phyloP scores from a whole-genome alignment of 257 asterid genomes.

The Gentiana macrophylla region DNA sequence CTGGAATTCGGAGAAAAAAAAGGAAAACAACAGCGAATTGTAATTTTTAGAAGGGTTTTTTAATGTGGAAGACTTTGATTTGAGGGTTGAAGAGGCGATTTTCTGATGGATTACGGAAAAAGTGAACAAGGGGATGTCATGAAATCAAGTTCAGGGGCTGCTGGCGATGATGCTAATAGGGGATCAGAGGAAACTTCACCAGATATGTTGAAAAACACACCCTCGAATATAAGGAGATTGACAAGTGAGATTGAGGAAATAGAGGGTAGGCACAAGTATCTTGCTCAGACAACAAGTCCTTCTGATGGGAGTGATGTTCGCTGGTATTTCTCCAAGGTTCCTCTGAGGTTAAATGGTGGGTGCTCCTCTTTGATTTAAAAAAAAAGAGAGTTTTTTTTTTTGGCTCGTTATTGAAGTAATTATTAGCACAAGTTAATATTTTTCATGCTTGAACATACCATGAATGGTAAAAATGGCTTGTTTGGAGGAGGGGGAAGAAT shows the following conservation, averaged over 20 bases:
- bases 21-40: no score
- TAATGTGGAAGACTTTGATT: no score
- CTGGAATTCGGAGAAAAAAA: no score
- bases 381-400: no score
- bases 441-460: no score
- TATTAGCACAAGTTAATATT: no score
- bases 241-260: conserved; percentile 75
- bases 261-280: conserved; percentile 80
- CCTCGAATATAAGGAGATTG: conserved; percentile 81
- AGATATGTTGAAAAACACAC: conserved; percentile 83
- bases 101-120: background rate
- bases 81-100: no score
- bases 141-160: conserved; percentile 19
- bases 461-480: no score
- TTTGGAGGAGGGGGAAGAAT: no score
- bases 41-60: no score
- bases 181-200: conserved; percentile 38
- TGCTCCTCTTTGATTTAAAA: background rate
- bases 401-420: no score
- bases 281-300: conserved; percentile 80
- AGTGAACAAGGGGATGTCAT: background rate
- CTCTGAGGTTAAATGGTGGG: conserved; percentile 73
- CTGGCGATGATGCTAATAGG: background rate
- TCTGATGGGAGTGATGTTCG: conserved; percentile 92
- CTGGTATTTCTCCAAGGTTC: conserved; percentile 88